Conservation (phyloP, 805 yeast genomes). For the Yarrowia divulgata region DNA sequence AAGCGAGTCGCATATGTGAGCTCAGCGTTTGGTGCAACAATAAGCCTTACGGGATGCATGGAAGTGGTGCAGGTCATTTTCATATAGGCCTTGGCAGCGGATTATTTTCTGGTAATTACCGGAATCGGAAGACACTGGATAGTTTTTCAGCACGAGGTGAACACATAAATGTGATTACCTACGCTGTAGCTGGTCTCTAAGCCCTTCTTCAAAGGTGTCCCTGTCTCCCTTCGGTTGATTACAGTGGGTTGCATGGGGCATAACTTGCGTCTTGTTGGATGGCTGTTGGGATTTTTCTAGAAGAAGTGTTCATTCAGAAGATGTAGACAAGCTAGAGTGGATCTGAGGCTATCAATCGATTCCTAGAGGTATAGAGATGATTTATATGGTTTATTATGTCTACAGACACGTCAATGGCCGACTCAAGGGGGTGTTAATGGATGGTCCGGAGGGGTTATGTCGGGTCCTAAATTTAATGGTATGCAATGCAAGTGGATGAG, state of each 20-base stretch:
- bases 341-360: not conserved
- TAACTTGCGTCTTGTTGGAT: too few relatives aligned
- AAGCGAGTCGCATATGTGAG: slow-evolving; percentile 7
- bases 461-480: not conserved
- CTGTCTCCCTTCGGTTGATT: too few relatives aligned
- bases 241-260: not conserved
- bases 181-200: not conserved
- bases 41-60: not conserved
- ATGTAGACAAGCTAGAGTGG: not conserved
- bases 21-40: not conserved
- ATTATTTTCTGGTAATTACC: not conserved
- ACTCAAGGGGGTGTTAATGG: not conserved
- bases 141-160: not conserved
- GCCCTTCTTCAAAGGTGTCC: not conserved
- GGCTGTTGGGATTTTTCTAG: too few relatives aligned
- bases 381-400: not conserved
- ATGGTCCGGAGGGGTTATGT: too few relatives aligned
- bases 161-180: not conserved
- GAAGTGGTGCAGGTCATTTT: slow-evolving; percentile 1
- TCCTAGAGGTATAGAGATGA: not conserved
- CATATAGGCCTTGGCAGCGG: slow-evolving; percentile 9
- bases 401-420: not conserved
- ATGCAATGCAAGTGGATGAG: not conserved
- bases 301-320: not conserved
- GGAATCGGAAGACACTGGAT: too few relatives aligned